phyloP scores from a whole-genome alignment of 2,329 filamentous ascomycete species.

The Capronia epimyces region DNA sequence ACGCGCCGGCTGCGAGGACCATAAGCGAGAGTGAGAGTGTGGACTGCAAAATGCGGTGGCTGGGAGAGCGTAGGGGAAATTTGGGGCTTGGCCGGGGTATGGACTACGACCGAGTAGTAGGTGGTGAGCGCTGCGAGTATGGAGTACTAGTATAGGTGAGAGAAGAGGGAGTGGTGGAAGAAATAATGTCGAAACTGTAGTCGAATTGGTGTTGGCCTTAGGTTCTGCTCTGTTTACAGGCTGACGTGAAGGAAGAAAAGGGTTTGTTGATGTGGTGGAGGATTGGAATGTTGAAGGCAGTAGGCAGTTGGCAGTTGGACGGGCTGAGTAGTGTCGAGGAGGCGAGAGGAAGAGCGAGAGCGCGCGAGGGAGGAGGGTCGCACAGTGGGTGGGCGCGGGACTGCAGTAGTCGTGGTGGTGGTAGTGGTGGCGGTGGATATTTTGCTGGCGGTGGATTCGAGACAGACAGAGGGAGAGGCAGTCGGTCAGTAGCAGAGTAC shows the following conservation, averaged over 20 bases:
- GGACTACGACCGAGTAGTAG: too few species aligned
- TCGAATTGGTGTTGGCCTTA: not conserved
- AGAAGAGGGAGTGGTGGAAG: not conserved
- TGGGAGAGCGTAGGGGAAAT: constrained; percentile 16
- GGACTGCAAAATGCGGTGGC: constrained; percentile 23
- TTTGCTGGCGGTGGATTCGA: not conserved
- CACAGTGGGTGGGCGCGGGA: not conserved
- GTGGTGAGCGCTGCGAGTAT: not conserved
- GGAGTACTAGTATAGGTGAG: not conserved
- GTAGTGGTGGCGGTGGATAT: not conserved
- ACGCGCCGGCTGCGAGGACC: constrained; percentile 16
- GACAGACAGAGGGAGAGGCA: not conserved
- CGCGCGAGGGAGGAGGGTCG: not conserved
- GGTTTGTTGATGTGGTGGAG: constrained; percentile 7
- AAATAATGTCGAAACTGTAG: not conserved
- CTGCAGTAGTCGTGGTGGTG: not conserved
- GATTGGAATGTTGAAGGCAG: constrained; percentile 25
- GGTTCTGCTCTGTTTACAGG: constrained; percentile 6
- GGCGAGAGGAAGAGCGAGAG: not conserved
- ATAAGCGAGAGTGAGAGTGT: constrained; percentile 5
- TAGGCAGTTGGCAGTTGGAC: too few species aligned
- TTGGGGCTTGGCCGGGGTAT: constrained; percentile 18
- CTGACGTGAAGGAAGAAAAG: constrained; percentile 4
- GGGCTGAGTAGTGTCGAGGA: constrained; percentile 1
- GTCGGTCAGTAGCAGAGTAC: not conserved